These are phyloP conservation scores for Dichotomocladium elegans DNA, from an alignment of 371 early-diverging fungal genomes.

Conservation along the genomic window DNA sequence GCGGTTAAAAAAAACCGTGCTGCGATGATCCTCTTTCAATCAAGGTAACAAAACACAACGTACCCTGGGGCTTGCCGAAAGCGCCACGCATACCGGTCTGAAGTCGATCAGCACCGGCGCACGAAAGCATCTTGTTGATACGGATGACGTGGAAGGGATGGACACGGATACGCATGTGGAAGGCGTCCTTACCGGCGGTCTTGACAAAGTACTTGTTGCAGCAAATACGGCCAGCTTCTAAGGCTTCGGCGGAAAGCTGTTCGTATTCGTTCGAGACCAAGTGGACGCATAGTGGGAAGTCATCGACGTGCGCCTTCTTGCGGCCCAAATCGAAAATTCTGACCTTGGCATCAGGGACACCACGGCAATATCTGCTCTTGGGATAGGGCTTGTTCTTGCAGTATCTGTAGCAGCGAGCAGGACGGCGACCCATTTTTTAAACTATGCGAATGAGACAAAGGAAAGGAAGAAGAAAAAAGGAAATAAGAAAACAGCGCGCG, in stretches of 20 bases:
- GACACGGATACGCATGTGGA: conserved; percentile 99
- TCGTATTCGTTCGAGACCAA: conserved; percentile 98
- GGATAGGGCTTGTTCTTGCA: conserved; percentile 99
- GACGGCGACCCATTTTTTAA: conserved; percentile 95
- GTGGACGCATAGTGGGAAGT: conserved; percentile 97
- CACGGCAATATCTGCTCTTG: conserved; percentile 99
- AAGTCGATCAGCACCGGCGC: conserved; percentile 99
- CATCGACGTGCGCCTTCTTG: conserved; percentile 98
- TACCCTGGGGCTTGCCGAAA: conserved; percentile 99
- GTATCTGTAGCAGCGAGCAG: conserved; percentile 99
- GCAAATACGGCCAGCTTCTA: conserved; percentile 99
- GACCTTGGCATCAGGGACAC: conserved; percentile 99
- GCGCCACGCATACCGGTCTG: conserved; percentile 99
- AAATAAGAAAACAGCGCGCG: no score
- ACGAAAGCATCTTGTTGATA: conserved; percentile 99
- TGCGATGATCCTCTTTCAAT: no score
- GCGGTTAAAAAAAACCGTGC: no score
- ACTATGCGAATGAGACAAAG: no score
- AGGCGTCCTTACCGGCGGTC: conserved; percentile 98
- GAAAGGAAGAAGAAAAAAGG: no score
- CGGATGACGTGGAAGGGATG: conserved; percentile 99
- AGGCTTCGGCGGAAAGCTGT: conserved; percentile 99
- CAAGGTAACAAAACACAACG: no score
- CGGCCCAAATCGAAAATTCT: conserved; percentile 99
- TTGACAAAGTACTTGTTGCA: conserved; percentile 99